Percentiles rank a stretch among this genome's conserved stretches.
Conservation (phyloP, 2,329 filamentous ascomycete genomes). For the Penicillium sp. region DNA sequence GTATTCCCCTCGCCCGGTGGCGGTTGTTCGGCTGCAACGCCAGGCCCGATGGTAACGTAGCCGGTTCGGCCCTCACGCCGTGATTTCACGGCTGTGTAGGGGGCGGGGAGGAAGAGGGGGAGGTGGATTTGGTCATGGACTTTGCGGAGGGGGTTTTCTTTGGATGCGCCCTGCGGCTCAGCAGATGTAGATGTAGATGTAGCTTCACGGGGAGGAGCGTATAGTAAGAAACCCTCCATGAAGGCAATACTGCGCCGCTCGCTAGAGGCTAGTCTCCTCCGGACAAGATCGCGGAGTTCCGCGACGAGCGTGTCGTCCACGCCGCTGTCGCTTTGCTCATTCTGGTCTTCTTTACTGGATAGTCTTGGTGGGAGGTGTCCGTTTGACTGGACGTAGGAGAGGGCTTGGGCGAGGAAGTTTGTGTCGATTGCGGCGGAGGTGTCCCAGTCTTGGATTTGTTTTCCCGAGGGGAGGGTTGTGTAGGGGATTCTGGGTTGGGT, state of each 20-base stretch:
- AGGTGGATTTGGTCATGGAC: slow-evolving; percentile 63
- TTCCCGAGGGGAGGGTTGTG: slow-evolving; percentile 52
- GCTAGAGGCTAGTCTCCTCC: slow-evolving; percentile 16
- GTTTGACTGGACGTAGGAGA: slow-evolving; percentile 71
- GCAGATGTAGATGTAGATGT: not conserved
- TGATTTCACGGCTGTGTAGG: slow-evolving; percentile 54
- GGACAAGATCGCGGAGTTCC: slow-evolving; percentile 30
- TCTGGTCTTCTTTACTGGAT: slow-evolving; percentile 63
- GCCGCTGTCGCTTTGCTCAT: slow-evolving; percentile 53
- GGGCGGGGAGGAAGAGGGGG: slow-evolving; percentile 76
- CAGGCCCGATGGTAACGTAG: slow-evolving; percentile 52
- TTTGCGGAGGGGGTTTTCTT: slow-evolving; percentile 22
- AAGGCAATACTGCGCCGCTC: slow-evolving; percentile 62
- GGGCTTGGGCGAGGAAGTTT: slow-evolving; percentile 65
- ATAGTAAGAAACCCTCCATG: slow-evolving; percentile 88
- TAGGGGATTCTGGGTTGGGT: slow-evolving; percentile 45
- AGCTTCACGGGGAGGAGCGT: slow-evolving; percentile 51
- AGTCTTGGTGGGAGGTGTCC: slow-evolving; percentile 59
- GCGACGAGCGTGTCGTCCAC: slow-evolving; percentile 33
- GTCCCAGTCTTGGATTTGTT: slow-evolving; percentile 84
- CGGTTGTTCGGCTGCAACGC: slow-evolving; percentile 25
- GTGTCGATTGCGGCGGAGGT: slow-evolving; percentile 79
- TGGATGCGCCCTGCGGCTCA: too few species aligned
- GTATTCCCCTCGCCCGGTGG: slow-evolving; percentile 7
- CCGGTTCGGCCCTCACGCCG: slow-evolving; percentile 48